Conservation (phyloP, 2,329 filamentous ascomycete species). For the Penicillium palitans region DNA sequence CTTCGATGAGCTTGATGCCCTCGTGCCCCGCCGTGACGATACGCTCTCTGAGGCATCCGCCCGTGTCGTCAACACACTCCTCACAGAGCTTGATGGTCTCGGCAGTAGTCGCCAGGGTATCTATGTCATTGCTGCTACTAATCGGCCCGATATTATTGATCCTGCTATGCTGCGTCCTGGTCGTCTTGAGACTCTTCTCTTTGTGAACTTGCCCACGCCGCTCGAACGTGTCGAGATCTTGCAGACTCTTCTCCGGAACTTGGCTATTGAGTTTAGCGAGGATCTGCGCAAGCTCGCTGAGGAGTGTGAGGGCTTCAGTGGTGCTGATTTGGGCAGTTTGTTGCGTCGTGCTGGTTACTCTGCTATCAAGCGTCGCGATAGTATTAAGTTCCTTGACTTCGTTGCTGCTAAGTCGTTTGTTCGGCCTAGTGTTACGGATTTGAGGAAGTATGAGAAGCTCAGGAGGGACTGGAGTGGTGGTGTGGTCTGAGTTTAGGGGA, state of each 20-base stretch:
- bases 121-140: constrained; percentile 93
- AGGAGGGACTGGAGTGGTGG: constrained; percentile 51
- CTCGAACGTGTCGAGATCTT: constrained; percentile 85
- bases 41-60: constrained; percentile 77
- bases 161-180: constrained; percentile 91
- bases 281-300: constrained; percentile 65
- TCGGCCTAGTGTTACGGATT: constrained; percentile 56
- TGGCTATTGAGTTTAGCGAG: constrained; percentile 54
- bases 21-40: constrained; percentile 81
- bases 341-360: constrained; percentile 60
- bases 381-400: constrained; percentile 50
- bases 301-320: constrained; percentile 76
- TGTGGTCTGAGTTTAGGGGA: constrained; percentile 23
- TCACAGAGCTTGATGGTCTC: constrained; percentile 91
- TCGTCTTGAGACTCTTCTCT: constrained; percentile 82
- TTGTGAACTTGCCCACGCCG: constrained; percentile 78
- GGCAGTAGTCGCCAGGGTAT: constrained; percentile 73
- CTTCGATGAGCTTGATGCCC: constrained; percentile 94
- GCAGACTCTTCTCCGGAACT: constrained; percentile 59
- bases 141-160: constrained; percentile 94
- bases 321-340: constrained; percentile 63
- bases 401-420: constrained; percentile 42
- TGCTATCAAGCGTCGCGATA: constrained; percentile 52
- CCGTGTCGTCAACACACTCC: constrained; percentile 88
- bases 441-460: constrained; percentile 58